Evolutionary conservation across 1,284 basidiomycete species (phyloP), one percentile per base, ranked within the genome.

Genomic region (Thelephora terrestris): DNA sequence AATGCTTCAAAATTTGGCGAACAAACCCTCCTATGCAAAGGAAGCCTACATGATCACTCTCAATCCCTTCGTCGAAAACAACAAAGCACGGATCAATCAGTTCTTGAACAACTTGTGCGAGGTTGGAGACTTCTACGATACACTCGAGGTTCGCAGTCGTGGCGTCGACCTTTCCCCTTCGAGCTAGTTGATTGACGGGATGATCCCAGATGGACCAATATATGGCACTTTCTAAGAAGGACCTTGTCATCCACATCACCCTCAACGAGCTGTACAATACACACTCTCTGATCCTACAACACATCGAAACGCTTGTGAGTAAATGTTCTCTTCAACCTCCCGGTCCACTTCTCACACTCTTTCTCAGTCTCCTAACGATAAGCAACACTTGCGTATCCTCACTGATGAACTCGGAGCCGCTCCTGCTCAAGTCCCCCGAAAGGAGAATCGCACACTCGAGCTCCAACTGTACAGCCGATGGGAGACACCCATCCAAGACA

Each of bases 221-320:
- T 67, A 97, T 99, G 93, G 95, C 96, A 12, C 72, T 99, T 51
- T 97, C 94, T 50, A 99, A 99, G 76, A 98, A 97, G 70, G 95
- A 99, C 64, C 74, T 98, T 53, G 83, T 89, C 73, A 98, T 99
- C 68, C 88, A 91, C 66, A 99, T 99, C 63, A 98, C 96, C n/a
- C 73, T 99, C 64, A 99, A 99, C 64, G 96, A 99, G 74, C 63
- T 99, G 71, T 98, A 97, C 70, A 96, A 96, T 69, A 98, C 94
- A 3, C 95, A 99, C 65, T 88, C 92, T 29, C 74, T 98, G 60
- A 85, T 99, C 53, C 71, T 88, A 49, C 94, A 98, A 63, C 95
- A 99, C 65, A 82, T 98, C 56, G 95, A 98, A 65, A 85, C 85
- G 1, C 71, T 99, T 61, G 92, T 94, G 63, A 59, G 88, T 72